Base-by-base conservation (phyloP, 768 basidiomycete species). In the Tulasnella sp. region DNA sequence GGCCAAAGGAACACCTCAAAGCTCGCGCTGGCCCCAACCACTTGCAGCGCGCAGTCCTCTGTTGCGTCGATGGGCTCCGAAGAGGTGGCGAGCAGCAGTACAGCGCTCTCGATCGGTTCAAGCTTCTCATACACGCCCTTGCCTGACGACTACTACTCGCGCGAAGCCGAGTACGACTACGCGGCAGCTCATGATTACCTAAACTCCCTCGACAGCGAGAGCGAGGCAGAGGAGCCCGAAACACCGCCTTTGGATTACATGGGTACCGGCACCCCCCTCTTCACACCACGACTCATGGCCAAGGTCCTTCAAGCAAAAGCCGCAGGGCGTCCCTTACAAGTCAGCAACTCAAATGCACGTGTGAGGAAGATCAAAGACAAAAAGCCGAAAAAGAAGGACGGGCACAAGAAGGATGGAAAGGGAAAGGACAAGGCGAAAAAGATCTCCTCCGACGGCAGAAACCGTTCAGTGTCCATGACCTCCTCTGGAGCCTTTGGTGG, bases 261-360 rank as follows among this genome's bases (percentile, higher is more conserved):
- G 40, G 77, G 77, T n/a, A 77, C 71, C 16, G 77, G 77, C 39
- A 77, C 77, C n/a, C 77, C 77, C 29, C 71, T 77, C 55, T 46
- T 77, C 67, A 77, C 69, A 3, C 77, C 77, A 10, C 71, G 71
- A 44, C 77, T 77, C n/a, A 29, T 77, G 71, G 77, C 77, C 42
- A 77, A 77, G 44, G 69, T 77, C 77, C 77, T 77, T 32, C 69
- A 77, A 48, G 77, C 77, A 32, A 70, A 46, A 37, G 77, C 77
- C 11, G 67, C 37, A 39, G 77, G 77, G n/a, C 40, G 35, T 37
- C 69, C 77, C n/a, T 69, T 77, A 5, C 40, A 70, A 39, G 71
- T 77, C 44, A 70, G 55, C 40, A 46, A 72, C 48, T 71, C 77
- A 23, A 75, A 48, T 15, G 46, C n/a, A 26, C 69, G 71, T 40